Evolutionary conservation across 2,329 filamentous ascomycete genomes (phyloP), one percentile per base, ranked within the genome.

Genomic region (Ophiocordyceps camponoti-rufipedis): DNA sequence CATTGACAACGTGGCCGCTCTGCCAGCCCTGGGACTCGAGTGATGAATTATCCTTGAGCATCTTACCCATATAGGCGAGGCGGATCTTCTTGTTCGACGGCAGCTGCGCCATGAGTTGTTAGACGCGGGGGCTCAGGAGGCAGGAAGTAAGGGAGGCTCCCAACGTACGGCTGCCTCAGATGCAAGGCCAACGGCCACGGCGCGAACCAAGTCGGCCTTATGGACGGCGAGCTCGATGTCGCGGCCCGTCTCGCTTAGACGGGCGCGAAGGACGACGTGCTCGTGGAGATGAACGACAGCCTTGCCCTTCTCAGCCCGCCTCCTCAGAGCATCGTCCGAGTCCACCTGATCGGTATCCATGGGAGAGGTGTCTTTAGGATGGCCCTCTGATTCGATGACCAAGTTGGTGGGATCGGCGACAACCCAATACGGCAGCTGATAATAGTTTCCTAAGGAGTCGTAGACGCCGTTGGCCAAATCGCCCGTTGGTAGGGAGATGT

Each of bases 21-120:
- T 78, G 74, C 83, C 85, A 94, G 43, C 82, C 82, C 53, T 91
- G 82, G 3, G 72, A 71, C 41, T 68, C 61, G 16, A 94, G 65
- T 1, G 80, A 71, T 18, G 74, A 58, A 45, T 71, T 70, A 51
- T 89, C 84, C 51, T 79, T 78, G 42, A 94, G 71, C 44, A 88
- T 75, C 57, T 79, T 85, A 52, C 88, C 88, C 61, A 91, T 72
- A 59, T 94, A 93, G 18, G 78, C 80, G 48, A 94, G 73, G 45
- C 77, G 76, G 44, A 94, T 67, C 43, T 69, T 73, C 49, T 75
- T 76, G 41, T 65, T 66, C 8, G 67, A 57, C 2, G 71, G 60
- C 31, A 88, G 65, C 81, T 82, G 52, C 14, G 35, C 9, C 5
- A 29, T 31, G 29, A 44, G 1, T 4, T 13, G 4, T 10, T 43